Percentiles rank a stretch among this genome's conserved stretches.
Evolutionary conservation across 805 yeast species (phyloP).

Genomic region (Candida xiaguanensis): DNA sequence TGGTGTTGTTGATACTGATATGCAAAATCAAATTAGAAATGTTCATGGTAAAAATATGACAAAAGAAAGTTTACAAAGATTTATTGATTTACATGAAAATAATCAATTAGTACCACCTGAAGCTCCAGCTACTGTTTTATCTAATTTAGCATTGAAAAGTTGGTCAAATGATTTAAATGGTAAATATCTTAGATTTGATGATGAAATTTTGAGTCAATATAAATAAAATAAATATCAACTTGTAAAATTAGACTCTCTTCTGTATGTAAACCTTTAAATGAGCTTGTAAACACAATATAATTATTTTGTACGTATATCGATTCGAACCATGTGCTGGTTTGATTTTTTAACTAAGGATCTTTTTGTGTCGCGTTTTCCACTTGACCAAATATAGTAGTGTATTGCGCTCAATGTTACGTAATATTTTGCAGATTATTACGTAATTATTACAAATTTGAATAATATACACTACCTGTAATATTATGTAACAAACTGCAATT

Average conservation of each 20-base stretch:
- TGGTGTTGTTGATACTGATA: conserved; percentile 87
- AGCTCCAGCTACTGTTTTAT: conserved; percentile 69
- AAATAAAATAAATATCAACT: not conserved
- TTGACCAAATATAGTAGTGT: not conserved
- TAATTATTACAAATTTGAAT: too few species aligned
- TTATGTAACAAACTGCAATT: too few species aligned
- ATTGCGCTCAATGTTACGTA: too few species aligned
- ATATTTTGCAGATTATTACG: too few species aligned
- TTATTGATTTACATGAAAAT: conserved; percentile 57
- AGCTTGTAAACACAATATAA: too few species aligned
- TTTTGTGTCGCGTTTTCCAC: not conserved
- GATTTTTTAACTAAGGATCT: too few species aligned
- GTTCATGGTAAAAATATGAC: conserved; percentile 59
- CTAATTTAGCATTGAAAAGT: conserved; percentile 60
- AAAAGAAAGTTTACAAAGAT: conserved; percentile 53
- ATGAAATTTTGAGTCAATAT: conserved; percentile 20
- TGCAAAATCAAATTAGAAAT: conserved; percentile 81
- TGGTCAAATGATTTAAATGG: conserved; percentile 62
- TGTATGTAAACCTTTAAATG: too few species aligned
- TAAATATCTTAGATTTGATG: conserved; percentile 59
- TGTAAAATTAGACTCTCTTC: too few species aligned
- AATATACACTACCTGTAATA: too few species aligned
- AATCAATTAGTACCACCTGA: conserved; percentile 61
- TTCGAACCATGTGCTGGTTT: too few species aligned
- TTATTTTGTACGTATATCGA: too few species aligned